phyloP scores from a whole-genome alignment of 768 basidiomycete species.

The Lentinula detonsa region DNA sequence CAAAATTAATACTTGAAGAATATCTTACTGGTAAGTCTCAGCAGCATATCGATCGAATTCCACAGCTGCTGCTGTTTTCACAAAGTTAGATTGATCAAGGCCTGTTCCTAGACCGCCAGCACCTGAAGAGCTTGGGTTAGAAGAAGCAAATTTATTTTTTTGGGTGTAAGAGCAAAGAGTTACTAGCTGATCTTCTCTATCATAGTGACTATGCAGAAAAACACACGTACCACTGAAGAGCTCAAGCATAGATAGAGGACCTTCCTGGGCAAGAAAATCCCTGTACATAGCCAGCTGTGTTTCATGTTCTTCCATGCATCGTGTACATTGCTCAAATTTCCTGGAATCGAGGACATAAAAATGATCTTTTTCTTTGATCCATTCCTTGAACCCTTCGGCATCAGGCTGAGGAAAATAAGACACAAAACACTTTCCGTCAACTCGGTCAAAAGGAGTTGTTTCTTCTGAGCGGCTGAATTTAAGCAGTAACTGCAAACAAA shows the following conservation, averaged over 20 bases:
- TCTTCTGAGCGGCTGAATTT: not conserved
- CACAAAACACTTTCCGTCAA: constrained; percentile 56
- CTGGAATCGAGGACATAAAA: constrained; percentile 42
- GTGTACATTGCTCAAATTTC: not conserved
- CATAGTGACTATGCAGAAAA: not conserved
- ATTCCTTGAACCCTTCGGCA: constrained; percentile 25
- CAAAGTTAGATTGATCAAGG: constrained; percentile 52
- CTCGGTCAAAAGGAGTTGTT: constrained; percentile 22
- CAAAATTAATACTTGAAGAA: not conserved
- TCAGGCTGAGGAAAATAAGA: constrained; percentile 22
- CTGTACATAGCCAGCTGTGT: constrained; percentile 20
- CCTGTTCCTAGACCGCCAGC: constrained; percentile 74
- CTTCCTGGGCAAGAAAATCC: constrained; percentile 27
- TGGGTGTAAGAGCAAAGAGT: not conserved
- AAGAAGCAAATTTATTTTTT: not conserved
- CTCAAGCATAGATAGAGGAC: constrained; percentile 45
- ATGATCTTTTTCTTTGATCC: constrained; percentile 53
- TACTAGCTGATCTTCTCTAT: not conserved
- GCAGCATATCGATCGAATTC: constrained; percentile 63
- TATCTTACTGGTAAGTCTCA: constrained; percentile 50
- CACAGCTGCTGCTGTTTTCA: constrained; percentile 63
- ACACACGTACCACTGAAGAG: constrained; percentile 56
- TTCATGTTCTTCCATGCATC: constrained; percentile 18
- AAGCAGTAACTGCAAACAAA: not conserved
- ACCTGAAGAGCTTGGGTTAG: constrained; percentile 30